Percentiles rank a stretch among this genome's conserved stretches.
These are phyloP conservation scores for Blastomyces gilchristii DNA, from an alignment of 2,329 filamentous ascomycete species.

Conservation along the genomic window DNA sequence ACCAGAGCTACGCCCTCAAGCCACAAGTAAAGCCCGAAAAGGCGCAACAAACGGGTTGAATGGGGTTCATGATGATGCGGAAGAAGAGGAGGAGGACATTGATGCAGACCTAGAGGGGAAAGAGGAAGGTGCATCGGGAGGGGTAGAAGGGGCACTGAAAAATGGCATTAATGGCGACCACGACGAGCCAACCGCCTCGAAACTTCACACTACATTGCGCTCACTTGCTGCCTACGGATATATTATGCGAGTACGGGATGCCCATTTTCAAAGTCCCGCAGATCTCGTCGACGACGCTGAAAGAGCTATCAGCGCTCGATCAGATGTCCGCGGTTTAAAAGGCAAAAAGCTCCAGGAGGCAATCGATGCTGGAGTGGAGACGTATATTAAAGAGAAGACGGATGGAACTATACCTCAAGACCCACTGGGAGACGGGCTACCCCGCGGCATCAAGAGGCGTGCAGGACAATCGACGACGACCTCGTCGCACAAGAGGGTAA, in stretches of 20 bases:
- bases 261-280: conserved; percentile 32
- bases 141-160: not conserved
- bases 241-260: conserved; percentile 31
- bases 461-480: conserved; percentile 17
- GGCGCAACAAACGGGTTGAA: conserved; percentile 20
- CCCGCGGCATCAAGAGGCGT: conserved; percentile 28
- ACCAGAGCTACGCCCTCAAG: conserved; percentile 25
- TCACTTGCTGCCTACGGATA: conserved; percentile 34
- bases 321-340: conserved; percentile 28
- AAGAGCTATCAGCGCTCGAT: conserved; percentile 22
- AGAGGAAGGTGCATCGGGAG: conserved; percentile 19
- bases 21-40: conserved; percentile 9
- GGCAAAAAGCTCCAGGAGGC: conserved; percentile 31
- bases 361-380: conserved; percentile 22
- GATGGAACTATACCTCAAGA: conserved; percentile 28
- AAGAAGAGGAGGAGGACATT: conserved; percentile 17
- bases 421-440: conserved; percentile 25
- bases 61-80: conserved; percentile 13
- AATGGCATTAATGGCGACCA: conserved; percentile 20
- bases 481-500: conserved; percentile 13
- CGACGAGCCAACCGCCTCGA: conserved; percentile 16
- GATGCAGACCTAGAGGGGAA: conserved; percentile 8
- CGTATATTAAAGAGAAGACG: conserved; percentile 26
- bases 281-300: conserved; percentile 33
- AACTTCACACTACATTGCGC: conserved; percentile 31